Percentiles rank a stretch among this genome's conserved stretches.
Evolutionary conservation across 2,329 filamentous ascomycete genomes (phyloP).

Genomic region (Phialocephala sp.): DNA sequence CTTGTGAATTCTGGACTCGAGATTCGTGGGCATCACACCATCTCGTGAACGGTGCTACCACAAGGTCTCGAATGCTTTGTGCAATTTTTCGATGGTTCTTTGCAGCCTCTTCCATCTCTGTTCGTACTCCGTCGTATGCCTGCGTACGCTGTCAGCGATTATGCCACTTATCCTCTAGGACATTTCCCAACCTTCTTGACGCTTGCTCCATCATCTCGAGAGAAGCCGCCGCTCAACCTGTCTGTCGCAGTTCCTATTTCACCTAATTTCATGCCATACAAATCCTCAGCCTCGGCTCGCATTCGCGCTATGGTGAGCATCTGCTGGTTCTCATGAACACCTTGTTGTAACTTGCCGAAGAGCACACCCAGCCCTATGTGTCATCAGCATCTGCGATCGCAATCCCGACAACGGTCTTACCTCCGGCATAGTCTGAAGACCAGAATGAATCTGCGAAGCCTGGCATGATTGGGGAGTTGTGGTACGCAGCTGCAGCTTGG

Average conservation of each 20-base stretch:
- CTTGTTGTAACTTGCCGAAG: conserved; percentile 96
- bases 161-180: not conserved
- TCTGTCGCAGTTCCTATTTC: conserved; percentile 85
- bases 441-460: conserved; percentile 96
- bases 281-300: conserved; percentile 94
- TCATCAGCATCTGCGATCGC: not conserved
- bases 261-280: conserved; percentile 79
- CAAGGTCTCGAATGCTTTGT: conserved; percentile 93
- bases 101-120: conserved; percentile 89
- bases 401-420: conserved; percentile 52
- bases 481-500: conserved; percentile 18
- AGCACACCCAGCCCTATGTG: conserved; percentile 80
- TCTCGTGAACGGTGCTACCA: conserved; percentile 89
- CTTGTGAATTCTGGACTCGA: conserved; percentile 91
- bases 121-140: conserved; percentile 93
- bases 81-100: conserved; percentile 95
- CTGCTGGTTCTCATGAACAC: conserved; percentile 93
- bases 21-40: conserved; percentile 97
- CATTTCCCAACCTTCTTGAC: conserved; percentile 85
- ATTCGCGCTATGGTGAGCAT: conserved; percentile 88
- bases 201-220: conserved; percentile 91
- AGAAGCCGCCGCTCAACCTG: conserved; percentile 82
- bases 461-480: conserved; percentile 65
- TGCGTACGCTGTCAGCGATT: conserved; percentile 47
- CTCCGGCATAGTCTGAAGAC: conserved; percentile 96